Evolutionary conservation across 768 basidiomycete genomes (phyloP).

Genomic region (Auricularia cornea): DNA sequence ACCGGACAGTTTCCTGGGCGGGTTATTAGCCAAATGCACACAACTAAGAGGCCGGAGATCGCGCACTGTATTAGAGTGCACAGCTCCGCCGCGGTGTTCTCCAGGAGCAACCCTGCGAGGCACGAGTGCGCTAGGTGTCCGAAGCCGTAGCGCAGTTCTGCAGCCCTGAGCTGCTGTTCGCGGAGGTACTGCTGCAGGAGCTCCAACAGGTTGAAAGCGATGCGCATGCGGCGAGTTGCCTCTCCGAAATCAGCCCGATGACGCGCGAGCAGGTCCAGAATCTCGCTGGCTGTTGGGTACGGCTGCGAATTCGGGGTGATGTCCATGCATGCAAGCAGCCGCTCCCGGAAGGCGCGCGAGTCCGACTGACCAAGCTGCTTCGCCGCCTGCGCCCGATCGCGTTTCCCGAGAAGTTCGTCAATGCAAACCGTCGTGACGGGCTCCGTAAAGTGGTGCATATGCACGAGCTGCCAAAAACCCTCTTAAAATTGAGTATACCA

Average conservation of each 20-base stretch:
- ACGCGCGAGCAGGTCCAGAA: slow-evolving; percentile 29
- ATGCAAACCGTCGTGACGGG: slow-evolving; percentile 27
- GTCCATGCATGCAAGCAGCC: neutral
- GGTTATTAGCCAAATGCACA: neutral
- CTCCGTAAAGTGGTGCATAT: slow-evolving; percentile 65
- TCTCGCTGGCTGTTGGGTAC: neutral
- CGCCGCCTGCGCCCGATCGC: neutral
- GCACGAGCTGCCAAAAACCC: slow-evolving; percentile 36
- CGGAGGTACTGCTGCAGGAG: slow-evolving; percentile 37
- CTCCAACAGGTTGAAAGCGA: slow-evolving; percentile 42
- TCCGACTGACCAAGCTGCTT: neutral
- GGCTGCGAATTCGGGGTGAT: neutral
- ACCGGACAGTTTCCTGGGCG: slow-evolving; percentile 33
- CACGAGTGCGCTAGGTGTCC: slow-evolving; percentile 38
- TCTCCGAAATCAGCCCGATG: slow-evolving; percentile 31
- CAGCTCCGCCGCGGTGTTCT: slow-evolving; percentile 36
- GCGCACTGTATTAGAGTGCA: slow-evolving; percentile 43
- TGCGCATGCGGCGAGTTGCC: slow-evolving; percentile 27
- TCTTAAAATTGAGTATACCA: neutral
- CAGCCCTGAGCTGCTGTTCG: slow-evolving; percentile 27
- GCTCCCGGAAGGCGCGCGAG: neutral
- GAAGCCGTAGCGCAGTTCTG: slow-evolving; percentile 25
- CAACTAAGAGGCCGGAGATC: neutral
- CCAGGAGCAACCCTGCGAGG: slow-evolving; percentile 34
- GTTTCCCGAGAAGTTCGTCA: neutral